Percentiles rank a stretch among this genome's conserved stretches.
Evolutionary conservation across 2,329 filamentous ascomycete species (phyloP).

Genomic region (Verticillium zaregamsianum): DNA sequence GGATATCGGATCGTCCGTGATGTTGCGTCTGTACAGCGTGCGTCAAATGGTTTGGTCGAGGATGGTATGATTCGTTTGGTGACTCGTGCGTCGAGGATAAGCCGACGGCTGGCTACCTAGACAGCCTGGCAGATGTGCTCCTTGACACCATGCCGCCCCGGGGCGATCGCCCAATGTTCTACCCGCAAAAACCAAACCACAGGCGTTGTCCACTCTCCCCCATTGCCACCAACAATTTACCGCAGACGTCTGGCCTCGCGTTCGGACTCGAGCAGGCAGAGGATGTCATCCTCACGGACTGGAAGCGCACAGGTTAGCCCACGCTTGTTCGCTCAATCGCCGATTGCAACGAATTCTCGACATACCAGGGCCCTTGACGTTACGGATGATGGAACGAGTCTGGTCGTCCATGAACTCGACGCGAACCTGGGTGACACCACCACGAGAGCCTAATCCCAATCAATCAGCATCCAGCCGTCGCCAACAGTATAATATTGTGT

Average conservation of each 20-base stretch:
- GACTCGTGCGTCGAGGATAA: neutral
- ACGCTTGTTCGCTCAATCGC: neutral
- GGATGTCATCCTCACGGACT: slow-evolving; percentile 89
- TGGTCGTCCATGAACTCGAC: slow-evolving; percentile 99
- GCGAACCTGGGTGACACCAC: slow-evolving; percentile 99
- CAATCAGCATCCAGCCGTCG: neutral
- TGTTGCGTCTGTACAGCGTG: neutral
- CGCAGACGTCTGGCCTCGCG: slow-evolving; percentile 96
- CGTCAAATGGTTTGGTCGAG: neutral
- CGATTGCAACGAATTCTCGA: neutral
- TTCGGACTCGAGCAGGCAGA: slow-evolving; percentile 99
- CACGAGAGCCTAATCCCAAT: slow-evolving; percentile 73
- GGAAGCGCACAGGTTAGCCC: slow-evolving; percentile 2
- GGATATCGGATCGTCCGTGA: neutral
- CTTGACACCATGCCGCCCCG: neutral
- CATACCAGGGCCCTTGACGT: slow-evolving; percentile 99
- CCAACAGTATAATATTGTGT: neutral
- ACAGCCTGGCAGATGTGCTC: neutral
- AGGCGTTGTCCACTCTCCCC: neutral
- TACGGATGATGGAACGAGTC: slow-evolving; percentile 97
- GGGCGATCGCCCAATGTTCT: neutral
- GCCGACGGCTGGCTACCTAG: neutral
- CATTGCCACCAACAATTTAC: slow-evolving; percentile 49
- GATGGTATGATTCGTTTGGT: neutral
- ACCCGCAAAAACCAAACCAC: neutral